Percentiles rank a stretch among this genome's conserved stretches.
phyloP scores from a whole-genome alignment of 768 basidiomycete species.

The Cantharellus anzutake region DNA sequence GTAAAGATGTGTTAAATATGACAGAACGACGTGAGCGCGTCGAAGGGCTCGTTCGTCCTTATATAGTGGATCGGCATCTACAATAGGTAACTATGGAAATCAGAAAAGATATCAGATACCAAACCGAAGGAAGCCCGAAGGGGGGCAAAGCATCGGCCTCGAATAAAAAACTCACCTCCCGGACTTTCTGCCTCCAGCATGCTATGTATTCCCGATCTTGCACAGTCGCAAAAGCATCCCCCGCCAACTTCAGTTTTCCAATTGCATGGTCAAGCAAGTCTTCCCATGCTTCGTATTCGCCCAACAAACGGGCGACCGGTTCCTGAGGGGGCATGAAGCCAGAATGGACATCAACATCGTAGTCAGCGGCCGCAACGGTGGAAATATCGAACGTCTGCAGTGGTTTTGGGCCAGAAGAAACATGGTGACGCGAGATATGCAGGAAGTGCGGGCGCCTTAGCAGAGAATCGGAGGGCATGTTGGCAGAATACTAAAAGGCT shows the following conservation, averaged over 20 bases:
- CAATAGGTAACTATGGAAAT: constrained; percentile 41
- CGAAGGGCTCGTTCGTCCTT: constrained; percentile 43
- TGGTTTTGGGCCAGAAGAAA: no score
- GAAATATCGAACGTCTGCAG: constrained; percentile 24
- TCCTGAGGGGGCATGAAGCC: constrained; percentile 80
- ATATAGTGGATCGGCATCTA: constrained; percentile 35
- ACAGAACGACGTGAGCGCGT: constrained; percentile 74
- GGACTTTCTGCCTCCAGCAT: constrained; percentile 45
- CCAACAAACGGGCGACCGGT: constrained; percentile 43
- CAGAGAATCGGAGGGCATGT: no score
- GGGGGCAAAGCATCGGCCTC: neutral
- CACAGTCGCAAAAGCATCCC: constrained; percentile 30
- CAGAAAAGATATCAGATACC: no score
- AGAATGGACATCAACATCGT: constrained; percentile 78
- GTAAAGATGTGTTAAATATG: constrained; percentile 82
- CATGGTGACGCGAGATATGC: no score
- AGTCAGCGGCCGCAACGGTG: constrained; percentile 67
- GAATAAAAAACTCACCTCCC: constrained; percentile 30
- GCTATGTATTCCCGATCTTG: constrained; percentile 34
- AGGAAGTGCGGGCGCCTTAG: no score
- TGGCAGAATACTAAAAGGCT: no score
- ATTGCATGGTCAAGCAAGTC: constrained; percentile 31
- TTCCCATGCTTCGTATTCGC: constrained; percentile 59
- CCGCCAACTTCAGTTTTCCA: constrained; percentile 21
- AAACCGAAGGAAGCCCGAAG: constrained; percentile 2